Evolutionary conservation across 768 basidiomycete species (phyloP).

Genomic region (Suillus subluteus): DNA sequence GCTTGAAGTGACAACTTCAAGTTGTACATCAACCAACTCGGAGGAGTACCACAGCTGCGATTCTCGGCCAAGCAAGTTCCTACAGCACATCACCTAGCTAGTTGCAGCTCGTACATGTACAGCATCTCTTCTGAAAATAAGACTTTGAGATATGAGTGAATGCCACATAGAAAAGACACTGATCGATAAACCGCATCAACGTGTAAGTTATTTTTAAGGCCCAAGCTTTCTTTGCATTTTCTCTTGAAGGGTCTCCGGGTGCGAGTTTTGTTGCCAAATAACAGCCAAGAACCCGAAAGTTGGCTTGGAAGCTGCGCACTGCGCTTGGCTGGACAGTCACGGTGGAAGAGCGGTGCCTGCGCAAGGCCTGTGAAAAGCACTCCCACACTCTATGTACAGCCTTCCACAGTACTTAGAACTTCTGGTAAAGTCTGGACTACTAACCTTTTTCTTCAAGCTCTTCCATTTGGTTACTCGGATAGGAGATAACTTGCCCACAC

Average conservation of each 20-base stretch:
- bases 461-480: background rate
- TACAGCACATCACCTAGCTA: background rate
- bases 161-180: background rate
- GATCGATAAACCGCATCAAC: background rate
- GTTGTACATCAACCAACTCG: no score
- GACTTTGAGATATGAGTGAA: background rate
- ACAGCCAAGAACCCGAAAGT: background rate
- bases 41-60: background rate
- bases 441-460: background rate
- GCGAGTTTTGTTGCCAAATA: background rate
- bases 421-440: background rate
- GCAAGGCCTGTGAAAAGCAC: conserved; percentile 2
- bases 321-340: background rate
- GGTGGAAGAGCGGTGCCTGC: background rate
- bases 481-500: background rate
- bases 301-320: background rate
- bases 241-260: background rate
- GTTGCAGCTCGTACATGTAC: background rate
- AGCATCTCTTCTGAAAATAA: background rate
- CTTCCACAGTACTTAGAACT: background rate
- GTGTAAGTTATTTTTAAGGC: background rate
- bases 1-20: background rate
- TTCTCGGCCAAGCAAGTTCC: background rate
- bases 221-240: background rate
- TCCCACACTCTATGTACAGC: background rate